Evolutionary conservation across 805 yeast species (phyloP).

Genomic region (Saccharomycopsis guyanensis): DNA sequence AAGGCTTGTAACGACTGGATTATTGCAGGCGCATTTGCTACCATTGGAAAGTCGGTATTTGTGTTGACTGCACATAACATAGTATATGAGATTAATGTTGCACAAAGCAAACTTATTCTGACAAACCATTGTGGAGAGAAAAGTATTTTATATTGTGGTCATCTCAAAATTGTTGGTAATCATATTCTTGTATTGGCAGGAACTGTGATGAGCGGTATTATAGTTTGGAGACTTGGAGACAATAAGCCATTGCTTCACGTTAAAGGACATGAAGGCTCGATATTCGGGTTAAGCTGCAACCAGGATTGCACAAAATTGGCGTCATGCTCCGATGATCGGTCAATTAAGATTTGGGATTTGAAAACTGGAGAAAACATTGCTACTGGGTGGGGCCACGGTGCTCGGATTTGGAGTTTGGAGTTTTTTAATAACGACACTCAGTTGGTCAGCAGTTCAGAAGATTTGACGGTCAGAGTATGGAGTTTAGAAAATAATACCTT

Average conservation of each 20-base stretch:
- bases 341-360: slow-evolving; percentile 70
- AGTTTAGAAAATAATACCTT: slow-evolving; percentile 32
- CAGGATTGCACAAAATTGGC: slow-evolving; percentile 46
- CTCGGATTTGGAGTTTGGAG: slow-evolving; percentile 81
- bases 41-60: slow-evolving; percentile 29
- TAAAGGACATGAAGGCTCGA: slow-evolving; percentile 83
- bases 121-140: slow-evolving; percentile 50
- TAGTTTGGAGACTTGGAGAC: slow-evolving; percentile 59
- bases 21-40: slow-evolving; percentile 44
- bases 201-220: slow-evolving; percentile 83
- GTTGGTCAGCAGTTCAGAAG: slow-evolving; percentile 73
- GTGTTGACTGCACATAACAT: slow-evolving; percentile 77
- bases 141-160: slow-evolving; percentile 83
- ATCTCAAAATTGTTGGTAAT: slow-evolving; percentile 43
- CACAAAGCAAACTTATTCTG: slow-evolving; percentile 23
- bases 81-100: slow-evolving; percentile 35
- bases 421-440: slow-evolving; percentile 38
- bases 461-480: slow-evolving; percentile 82
- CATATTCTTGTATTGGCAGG: slow-evolving; percentile 70
- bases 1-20: slow-evolving; percentile 74
- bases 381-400: slow-evolving; percentile 94
- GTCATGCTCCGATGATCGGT: slow-evolving; percentile 91
- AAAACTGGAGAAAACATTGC: slow-evolving; percentile 51
- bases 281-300: slow-evolving; percentile 70
- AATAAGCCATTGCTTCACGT: slow-evolving; percentile 43